phyloP scores from a whole-genome alignment of 352 stramenopile species.

The Phytophthora capsici region DNA sequence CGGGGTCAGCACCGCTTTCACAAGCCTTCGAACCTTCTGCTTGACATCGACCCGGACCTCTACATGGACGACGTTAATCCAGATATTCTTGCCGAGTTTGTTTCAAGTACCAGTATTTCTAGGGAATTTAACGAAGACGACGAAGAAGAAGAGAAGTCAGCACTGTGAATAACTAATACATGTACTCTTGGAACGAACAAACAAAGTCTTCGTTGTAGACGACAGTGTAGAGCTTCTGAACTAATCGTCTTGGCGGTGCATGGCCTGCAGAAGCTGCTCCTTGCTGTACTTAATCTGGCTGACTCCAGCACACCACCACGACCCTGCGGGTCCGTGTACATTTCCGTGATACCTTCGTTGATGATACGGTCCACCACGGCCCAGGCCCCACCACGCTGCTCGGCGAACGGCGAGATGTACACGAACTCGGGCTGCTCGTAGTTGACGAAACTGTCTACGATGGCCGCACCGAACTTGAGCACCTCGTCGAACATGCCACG shows the following conservation, averaged over 20 bases:
- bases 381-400: constrained; percentile 99
- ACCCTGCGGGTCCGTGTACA: no score
- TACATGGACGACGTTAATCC: not conserved
- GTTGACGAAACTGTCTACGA: constrained; percentile 99
- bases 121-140: not conserved
- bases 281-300: no score
- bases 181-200: not conserved
- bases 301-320: no score
- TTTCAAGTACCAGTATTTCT: not conserved
- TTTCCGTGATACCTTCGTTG: constrained; percentile 99
- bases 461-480: constrained; percentile 99
- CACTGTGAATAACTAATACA: not conserved
- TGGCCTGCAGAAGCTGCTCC: no score
- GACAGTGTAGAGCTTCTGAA: no score
- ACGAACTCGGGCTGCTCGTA: constrained; percentile 99
- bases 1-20: constrained; percentile 5
- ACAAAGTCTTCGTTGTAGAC: no score
- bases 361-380: constrained; percentile 99
- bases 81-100: not conserved
- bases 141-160: not conserved
- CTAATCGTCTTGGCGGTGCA: no score
- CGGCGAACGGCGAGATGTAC: constrained; percentile 99
- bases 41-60: constrained; percentile 2
- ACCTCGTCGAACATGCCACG: constrained; percentile 99
- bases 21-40: constrained; percentile 9